These are phyloP conservation scores for Corynascus novoguineensis DNA, from an alignment of 495 filamentous ascomycete genomes.

Conservation along the genomic window DNA sequence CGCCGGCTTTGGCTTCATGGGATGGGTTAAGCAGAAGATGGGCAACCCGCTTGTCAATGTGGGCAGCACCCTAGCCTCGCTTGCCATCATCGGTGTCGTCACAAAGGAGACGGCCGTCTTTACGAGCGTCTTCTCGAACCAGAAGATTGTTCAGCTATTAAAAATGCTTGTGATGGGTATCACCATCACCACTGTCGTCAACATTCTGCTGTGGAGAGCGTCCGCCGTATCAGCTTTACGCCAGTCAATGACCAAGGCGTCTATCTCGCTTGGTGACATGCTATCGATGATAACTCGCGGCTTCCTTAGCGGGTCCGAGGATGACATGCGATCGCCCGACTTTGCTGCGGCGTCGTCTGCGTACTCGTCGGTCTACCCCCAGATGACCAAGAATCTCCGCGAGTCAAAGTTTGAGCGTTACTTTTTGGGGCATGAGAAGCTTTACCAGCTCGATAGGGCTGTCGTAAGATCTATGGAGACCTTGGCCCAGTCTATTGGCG, in stretches of 20 bases:
- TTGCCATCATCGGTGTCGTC: constrained; percentile 84
- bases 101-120: constrained; percentile 91
- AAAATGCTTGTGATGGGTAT: constrained; percentile 91
- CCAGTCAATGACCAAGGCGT: constrained; percentile 66
- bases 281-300: constrained; percentile 74
- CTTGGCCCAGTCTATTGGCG: constrained; percentile 85
- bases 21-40: constrained; percentile 85
- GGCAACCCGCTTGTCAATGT: constrained; percentile 86
- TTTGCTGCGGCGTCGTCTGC: constrained; percentile 61
- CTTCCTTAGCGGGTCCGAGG: constrained; percentile 80
- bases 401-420: constrained; percentile 92
- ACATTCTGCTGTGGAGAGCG: constrained; percentile 71
- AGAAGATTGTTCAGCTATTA: constrained; percentile 79
- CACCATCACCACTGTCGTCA: constrained; percentile 66
- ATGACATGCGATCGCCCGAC: constrained; percentile 58
- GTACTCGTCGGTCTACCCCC: constrained; percentile 64
- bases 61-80: constrained; percentile 81
- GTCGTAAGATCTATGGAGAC: constrained; percentile 81
- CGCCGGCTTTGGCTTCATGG: constrained; percentile 82
- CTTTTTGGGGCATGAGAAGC: constrained; percentile 70
- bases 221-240: constrained; percentile 73
- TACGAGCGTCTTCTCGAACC: constrained; percentile 67
- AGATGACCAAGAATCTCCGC: constrained; percentile 71
- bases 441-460: constrained; percentile 73
- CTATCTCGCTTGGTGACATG: constrained; percentile 73